Evolutionary conservation across 2,329 filamentous ascomycete genomes (phyloP), one percentile per base, ranked within the genome.

Genomic region (Fusarium dimerum): DNA sequence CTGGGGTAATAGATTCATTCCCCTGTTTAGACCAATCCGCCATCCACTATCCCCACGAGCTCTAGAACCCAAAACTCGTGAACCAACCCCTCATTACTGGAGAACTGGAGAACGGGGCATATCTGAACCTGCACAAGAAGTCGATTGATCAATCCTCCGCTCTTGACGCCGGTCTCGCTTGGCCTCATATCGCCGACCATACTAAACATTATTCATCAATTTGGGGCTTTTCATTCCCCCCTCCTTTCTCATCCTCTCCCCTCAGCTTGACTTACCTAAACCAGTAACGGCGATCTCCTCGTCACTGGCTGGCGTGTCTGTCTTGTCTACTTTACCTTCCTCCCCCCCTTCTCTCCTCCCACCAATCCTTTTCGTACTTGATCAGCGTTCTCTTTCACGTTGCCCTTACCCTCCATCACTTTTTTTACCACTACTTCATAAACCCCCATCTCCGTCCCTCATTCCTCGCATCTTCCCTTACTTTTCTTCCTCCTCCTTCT

Each of bases 401-500:
- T 48, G 41, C 51, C 51, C 50, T 50, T 50, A 42, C 55, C 50
- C 54, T 57, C 48, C 57, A 58, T 50, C 47, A 36, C 44, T 32
- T 52, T 57, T 32, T 60, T 61, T 61, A 59, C 66, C 61, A 58
- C 61, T 54, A 55, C 61, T 54, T 62, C 51, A 45, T 39, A 50
- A 40, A 49, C 53, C 50, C 57, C 52, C 51, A 32, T 48, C 46
- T 34, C 40, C 49, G 51, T 41, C 46, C 50, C 34, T 43, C 42
- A 48, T 49, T 43, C 43, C 42, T 55, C 52, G 48, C 17, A 53
- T 39, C 48, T 39, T 42, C 43, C 40, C 30, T 43, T 43, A 56
- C 40, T 45, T 55, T 38, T 80, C 79, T 38, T 79, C 78, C 30
- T 77, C 77, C 4, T 75, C 70, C 60, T 75, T 77, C 77, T 78